These are phyloP conservation scores for Hygrocybe coccinea DNA, from an alignment of 768 basidiomycete species.

Conservation along the genomic window DNA sequence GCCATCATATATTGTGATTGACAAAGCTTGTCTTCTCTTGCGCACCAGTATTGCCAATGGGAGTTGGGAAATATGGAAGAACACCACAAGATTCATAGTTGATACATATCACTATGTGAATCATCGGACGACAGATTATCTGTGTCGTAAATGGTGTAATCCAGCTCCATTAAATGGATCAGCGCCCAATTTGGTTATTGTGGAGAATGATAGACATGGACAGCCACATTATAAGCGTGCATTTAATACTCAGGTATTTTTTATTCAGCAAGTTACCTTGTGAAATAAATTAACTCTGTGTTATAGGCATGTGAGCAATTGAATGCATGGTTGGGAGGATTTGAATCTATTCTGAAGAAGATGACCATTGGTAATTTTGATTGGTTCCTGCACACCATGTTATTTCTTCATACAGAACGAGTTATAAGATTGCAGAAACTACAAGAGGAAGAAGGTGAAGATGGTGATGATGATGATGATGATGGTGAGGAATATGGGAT, in stretches of 20 bases:
- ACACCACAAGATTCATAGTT: constrained; percentile 20
- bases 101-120: constrained; percentile 20
- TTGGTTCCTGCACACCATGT: too few relatives aligned
- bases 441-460: not conserved
- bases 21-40: constrained; percentile 1
- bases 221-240: too few relatives aligned
- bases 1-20: constrained; percentile 21
- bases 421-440: not conserved
- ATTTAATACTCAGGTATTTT: too few relatives aligned
- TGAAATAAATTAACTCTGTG: not conserved
- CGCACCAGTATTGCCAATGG: constrained; percentile 7
- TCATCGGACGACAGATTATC: too few relatives aligned
- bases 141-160: too few relatives aligned
- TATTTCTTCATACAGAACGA: not conserved
- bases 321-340: constrained; percentile 31
- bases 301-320: constrained; percentile 30
- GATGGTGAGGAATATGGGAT: not conserved
- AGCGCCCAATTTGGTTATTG: too few relatives aligned
- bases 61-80: constrained; percentile 10
- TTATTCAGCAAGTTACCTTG: too few relatives aligned
- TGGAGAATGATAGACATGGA: too few relatives aligned
- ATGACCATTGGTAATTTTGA: constrained; percentile 24
- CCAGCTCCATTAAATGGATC: too few relatives aligned
- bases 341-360: constrained; percentile 26
- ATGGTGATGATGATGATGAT: not conserved